phyloP scores from a whole-genome alignment of 306 rosid species.

The Bauhinia variegata region DNA sequence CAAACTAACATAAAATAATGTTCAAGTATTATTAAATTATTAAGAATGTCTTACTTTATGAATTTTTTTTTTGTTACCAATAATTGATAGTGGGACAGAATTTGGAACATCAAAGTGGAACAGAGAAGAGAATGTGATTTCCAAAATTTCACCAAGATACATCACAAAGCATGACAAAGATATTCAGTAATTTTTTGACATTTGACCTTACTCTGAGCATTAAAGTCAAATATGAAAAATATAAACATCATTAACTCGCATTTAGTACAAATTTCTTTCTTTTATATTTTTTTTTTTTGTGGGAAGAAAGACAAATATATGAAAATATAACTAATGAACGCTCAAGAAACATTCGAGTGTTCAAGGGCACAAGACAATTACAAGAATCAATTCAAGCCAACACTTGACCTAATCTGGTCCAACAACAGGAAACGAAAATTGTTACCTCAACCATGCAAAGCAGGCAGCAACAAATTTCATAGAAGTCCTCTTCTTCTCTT shows the following conservation, averaged over 20 bases:
- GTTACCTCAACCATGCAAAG: slow-evolving; percentile 33
- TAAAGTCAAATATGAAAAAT: neutral
- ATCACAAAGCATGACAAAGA: slow-evolving; percentile 11
- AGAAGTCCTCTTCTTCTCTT: slow-evolving; percentile 91
- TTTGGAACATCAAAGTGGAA: too few relatives aligned
- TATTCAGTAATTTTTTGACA: neutral
- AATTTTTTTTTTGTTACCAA: too few relatives aligned
- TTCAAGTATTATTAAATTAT: too few relatives aligned
- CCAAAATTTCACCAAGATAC: too few relatives aligned
- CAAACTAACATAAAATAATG: too few relatives aligned
- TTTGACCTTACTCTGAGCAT: neutral
- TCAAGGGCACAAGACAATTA: slow-evolving; percentile 15
- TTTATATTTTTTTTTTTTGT: neutral
- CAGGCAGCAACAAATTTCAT: slow-evolving; percentile 45
- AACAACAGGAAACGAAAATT: neutral
- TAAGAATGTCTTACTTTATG: too few relatives aligned
- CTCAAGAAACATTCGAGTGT: slow-evolving; percentile 23
- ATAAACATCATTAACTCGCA: slow-evolving; percentile 12
- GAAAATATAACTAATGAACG: slow-evolving; percentile 17
- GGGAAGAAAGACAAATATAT: neutral
- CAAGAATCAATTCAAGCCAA: slow-evolving; percentile 29
- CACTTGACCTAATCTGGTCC: neutral
- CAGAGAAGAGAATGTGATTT: too few relatives aligned
- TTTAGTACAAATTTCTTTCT: slow-evolving; percentile 12
- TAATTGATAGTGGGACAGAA: too few relatives aligned